Evolutionary conservation across 768 basidiomycete species (phyloP).

Genomic region (Leccinum ochraceum): DNA sequence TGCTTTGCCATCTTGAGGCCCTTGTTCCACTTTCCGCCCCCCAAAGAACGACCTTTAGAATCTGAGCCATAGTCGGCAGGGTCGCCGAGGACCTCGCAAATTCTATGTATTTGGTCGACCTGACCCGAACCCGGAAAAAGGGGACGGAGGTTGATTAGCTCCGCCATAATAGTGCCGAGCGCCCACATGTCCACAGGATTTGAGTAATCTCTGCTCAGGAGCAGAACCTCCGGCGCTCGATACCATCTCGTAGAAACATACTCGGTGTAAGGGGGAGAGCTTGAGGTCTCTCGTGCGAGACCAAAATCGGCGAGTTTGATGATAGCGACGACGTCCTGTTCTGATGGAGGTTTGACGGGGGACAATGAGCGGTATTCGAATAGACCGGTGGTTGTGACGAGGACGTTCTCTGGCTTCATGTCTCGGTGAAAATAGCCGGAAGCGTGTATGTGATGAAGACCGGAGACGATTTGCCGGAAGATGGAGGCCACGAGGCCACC

Average conservation of each 20-base stretch:
- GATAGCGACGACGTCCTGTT: constrained; percentile 94
- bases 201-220: constrained; percentile 90
- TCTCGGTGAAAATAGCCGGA: constrained; percentile 98
- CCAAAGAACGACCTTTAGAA: constrained; percentile 61
- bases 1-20: constrained; percentile 87
- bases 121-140: constrained; percentile 94
- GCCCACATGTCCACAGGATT: constrained; percentile 99
- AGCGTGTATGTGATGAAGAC: constrained; percentile 89
- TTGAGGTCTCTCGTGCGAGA: constrained; percentile 86
- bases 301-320: constrained; percentile 99
- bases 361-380: constrained; percentile 86
- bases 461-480: constrained; percentile 88
- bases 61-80: constrained; percentile 85
- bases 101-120: constrained; percentile 87
- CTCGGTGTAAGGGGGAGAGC: constrained; percentile 94
- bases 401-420: constrained; percentile 99
- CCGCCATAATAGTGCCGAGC: constrained; percentile 96
- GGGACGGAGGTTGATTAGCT: constrained; percentile 91
- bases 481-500: constrained; percentile 95
- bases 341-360: constrained; percentile 66
- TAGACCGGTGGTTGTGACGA: constrained; percentile 96
- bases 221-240: constrained; percentile 94
- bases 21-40: constrained; percentile 86
- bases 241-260: constrained; percentile 99
- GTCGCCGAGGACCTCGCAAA: constrained; percentile 93